Conservation (phyloP, 23 red algal species). For the Gracilariopsis chorda region DNA sequence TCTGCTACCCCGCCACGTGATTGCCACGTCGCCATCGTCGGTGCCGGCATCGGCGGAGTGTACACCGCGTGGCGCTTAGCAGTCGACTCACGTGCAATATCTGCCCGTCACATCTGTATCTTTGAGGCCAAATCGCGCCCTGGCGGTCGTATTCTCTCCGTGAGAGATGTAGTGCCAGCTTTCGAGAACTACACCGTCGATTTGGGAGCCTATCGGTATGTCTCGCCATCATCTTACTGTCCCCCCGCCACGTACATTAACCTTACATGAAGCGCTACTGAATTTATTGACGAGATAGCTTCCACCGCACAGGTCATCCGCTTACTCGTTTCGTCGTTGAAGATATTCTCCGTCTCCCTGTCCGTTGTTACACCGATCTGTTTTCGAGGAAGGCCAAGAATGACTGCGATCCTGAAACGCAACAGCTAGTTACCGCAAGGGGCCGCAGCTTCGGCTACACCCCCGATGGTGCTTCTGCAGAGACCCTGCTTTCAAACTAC, state of each 20-base stretch:
- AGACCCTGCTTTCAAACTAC: neutral
- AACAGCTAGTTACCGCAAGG: neutral
- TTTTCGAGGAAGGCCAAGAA: neutral
- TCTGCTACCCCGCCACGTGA: too few relatives aligned
- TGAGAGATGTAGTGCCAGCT: neutral
- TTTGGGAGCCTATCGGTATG: slow-evolving; percentile 56
- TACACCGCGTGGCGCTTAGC: slow-evolving; percentile 50
- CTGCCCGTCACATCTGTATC: slow-evolving; percentile 7
- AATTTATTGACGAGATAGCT: neutral
- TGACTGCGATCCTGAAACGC: neutral
- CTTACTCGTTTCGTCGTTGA: neutral
- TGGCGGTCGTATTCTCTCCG: slow-evolving; percentile 52
- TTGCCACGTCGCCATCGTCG: slow-evolving; percentile 35
- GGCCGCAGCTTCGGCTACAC: neutral
- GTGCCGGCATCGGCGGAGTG: slow-evolving; percentile 49
- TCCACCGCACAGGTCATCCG: neutral
- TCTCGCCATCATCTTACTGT: neutral
- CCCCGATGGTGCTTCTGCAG: neutral
- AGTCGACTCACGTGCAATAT: neutral
- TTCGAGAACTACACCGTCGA: slow-evolving; percentile 45
- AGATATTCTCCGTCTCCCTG: neutral
- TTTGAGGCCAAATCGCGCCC: slow-evolving; percentile 58
- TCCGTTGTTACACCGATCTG: neutral
- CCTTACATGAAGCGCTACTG: neutral
- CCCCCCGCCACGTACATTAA: neutral